Base-by-base conservation (phyloP, 805 yeast genomes). In the Starmera quercuum region DNA sequence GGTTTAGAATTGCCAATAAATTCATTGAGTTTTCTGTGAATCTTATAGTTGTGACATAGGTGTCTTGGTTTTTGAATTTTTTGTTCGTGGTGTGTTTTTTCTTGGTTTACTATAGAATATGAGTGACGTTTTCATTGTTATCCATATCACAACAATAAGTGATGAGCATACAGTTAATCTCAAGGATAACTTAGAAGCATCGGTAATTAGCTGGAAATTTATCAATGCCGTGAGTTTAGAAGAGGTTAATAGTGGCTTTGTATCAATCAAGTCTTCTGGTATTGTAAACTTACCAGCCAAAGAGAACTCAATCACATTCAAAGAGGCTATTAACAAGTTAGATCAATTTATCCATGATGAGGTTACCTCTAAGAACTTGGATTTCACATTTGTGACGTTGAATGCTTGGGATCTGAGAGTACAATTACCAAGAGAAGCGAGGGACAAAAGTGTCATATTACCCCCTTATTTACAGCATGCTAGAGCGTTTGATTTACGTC, bases 381-480 rank as follows among this genome's bases (percentile, higher is more conserved):
- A 76, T 26, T 79, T 83, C 52, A 64, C 77, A 4, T 73, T 86
- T 44, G 78, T 86, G 31, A 69, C 86, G 1, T 63, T 75, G 40
- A 75, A 76, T 48, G 66, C 80, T 9, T 77, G 81, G 79, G 79
- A 79, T 47, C 61, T 87, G 31, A 68, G 87, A 39, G 88, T 88
- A 31, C 81, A 79, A 49, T 59, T 88, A 23, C 81, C 83, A 10
- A 68, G 94, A 31, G 95, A 86, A 53, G 84, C 95, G 7, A 66
- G 85, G 26, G 95, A 84, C 51, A 75, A 81, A 51, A 70, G 74
- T 9, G 77, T 82, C 37, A 70, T 66, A 5, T 65, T 87, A 36
- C 95, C 95, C 0, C 65, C 72, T 5, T 84, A 80, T 52, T 59
- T 88, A 38, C 84, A 79, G 53, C 78, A 79, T 43, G 83, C 95